A percentile compares a stretch with the other conserved stretches of the same genome.
These are phyloP conservation scores for Articulospora tetracladia DNA, from an alignment of 495 filamentous ascomycete genomes.

Conservation along the genomic window DNA sequence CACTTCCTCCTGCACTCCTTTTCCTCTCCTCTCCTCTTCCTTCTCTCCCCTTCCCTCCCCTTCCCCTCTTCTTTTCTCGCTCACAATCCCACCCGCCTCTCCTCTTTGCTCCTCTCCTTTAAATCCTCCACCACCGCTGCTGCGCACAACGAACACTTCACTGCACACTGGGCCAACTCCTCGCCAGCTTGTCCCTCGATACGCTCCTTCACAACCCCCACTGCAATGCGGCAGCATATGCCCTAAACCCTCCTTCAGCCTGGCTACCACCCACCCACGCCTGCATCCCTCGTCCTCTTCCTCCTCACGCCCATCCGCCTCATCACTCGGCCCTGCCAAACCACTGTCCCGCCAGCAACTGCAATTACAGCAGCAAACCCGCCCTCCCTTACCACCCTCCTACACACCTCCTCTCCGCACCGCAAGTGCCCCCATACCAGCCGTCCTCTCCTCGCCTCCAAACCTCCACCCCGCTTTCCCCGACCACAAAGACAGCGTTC, in stretches of 20 bases:
- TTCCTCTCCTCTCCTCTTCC: not conserved
- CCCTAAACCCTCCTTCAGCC: slow-evolving; percentile 18
- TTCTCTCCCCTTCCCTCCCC: not conserved
- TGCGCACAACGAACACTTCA: no score
- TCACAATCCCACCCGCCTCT: not conserved
- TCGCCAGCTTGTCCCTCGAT: no score
- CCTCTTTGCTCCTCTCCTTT: not conserved
- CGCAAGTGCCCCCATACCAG: not conserved
- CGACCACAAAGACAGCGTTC: slow-evolving; percentile 20
- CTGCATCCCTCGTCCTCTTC: slow-evolving; percentile 2
- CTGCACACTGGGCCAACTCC: no score
- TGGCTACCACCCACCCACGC: slow-evolving; percentile 21
- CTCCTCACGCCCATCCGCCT: slow-evolving; percentile 3
- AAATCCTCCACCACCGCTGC: not conserved
- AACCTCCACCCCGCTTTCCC: slow-evolving; percentile 17
- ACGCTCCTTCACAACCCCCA: slow-evolving; percentile 2
- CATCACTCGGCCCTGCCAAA: not conserved
- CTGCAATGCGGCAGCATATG: slow-evolving; percentile 31
- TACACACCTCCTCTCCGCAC: not conserved
- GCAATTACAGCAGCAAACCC: not conserved
- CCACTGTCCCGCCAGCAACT: not conserved
- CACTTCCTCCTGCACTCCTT: not conserved
- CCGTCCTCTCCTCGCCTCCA: slow-evolving; percentile 14
- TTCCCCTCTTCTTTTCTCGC: not conserved
- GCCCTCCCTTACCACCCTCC: not conserved